Base-by-base conservation (phyloP, 495 filamentous ascomycete genomes). In the Symbiotaphrina buchneri region DNA sequence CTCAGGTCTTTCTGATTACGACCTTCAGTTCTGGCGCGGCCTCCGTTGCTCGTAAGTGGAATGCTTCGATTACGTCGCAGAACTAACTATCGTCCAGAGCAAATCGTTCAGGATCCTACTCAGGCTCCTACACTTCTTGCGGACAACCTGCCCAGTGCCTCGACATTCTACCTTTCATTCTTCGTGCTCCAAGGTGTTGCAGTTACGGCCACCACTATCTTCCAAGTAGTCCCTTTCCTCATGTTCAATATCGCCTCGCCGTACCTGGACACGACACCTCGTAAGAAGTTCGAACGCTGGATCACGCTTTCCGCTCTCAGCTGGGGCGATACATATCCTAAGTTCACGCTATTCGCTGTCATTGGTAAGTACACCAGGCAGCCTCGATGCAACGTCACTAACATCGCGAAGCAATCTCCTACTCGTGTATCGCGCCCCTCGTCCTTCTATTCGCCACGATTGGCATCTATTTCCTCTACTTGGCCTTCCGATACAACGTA, bases 131-230 rank as follows among this genome's bases (percentile, higher is more conserved):
- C 34, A 4, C 51, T 93, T 31, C 62, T 97, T 8, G 72, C 85
- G n/a, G 41, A 55, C 8, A 74, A 76, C 35, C 53, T 94, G 7
- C 85, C 85, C 6, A 68, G 59, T 32, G 66, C 77, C 3, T 82
- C 81, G 39, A 94, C 85, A 53, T 83, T 97, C 51, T 97, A 90
- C 53, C 73, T 94, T 30, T 74, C 77, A 1, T 97, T 87, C 55
- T 84, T 97, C 45, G 72, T 94, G 41, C 61, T 97, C 18, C 83
- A 93, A 49, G 85, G 85, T 30, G 52, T 97, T 34, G 75, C 73
- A 11, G 67, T 91, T 41, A 73, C 75, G 28, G 58, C 80, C 1
- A 63, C 70, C 34, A 63, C 73, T 2, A 51, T 97, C 16, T 59
- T 85, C 13, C 77, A 85, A 43, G 65, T 85, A 14, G 61, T 59